Base-by-base conservation (phyloP, 2,329 filamentous ascomycete species). In the Seiridium cupressi region DNA sequence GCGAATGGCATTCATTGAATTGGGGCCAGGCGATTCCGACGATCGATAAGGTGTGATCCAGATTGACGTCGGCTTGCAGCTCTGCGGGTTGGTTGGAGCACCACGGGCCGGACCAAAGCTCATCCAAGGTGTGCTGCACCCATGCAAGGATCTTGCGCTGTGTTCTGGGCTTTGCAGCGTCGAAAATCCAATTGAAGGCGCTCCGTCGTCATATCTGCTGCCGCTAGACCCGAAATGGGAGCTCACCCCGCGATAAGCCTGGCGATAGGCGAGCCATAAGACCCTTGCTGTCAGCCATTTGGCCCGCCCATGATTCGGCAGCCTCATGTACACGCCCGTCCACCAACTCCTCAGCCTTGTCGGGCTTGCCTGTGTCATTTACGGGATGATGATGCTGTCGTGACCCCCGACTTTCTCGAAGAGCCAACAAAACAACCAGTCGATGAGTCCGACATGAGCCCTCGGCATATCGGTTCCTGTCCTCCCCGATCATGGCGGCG, bases 401-500 rank as follows among this genome's bases (percentile, higher is more conserved):
- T 44, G 11, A 44, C 11, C 42, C 11, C 42, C 42, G 42, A 44
- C 42, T 26, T 26, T 26, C 35, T 38, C 11, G 10, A 51, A 18
- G 49, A 11, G 9, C 34, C 11, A 18, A 7, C 49, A 36, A 13
- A 35, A 38, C 10, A 7, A 36, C 10, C 32, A 51, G 32, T n/a
- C 13, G 18, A 55, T 55, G 51, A 55, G 5, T 36, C 13, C 49
- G n/a, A 55, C 36, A 35, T 18, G 9, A 38, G 44, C 18, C 38
- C 13, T 7, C 38, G 38, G 38, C 38, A 35, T 35, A 13, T 32
- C 49, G 40, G 18, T n/a, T n/a, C 36, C 38, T 36, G 4, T 34
- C 9, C 10, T 36, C 35, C 5, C 32, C 5, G 8, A 47, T 47
- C 57, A 97, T 97, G 94, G 92, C 94, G 40, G 91, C 93, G 72